Conservation (phyloP, 768 basidiomycete genomes). For the Tylopilus rubrobrunneus region DNA sequence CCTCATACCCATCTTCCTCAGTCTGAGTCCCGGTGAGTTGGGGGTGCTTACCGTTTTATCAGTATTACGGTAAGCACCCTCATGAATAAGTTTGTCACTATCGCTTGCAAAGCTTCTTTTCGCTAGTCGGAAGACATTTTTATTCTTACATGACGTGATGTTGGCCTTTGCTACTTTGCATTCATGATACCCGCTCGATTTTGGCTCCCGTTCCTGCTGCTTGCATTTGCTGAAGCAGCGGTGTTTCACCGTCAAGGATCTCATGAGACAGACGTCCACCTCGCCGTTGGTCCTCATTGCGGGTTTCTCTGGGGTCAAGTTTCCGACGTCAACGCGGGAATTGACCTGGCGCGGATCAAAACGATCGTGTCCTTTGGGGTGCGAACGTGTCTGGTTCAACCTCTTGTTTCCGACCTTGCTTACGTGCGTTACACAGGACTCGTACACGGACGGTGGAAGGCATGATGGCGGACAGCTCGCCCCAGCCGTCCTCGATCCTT, state of each 20-base stretch:
- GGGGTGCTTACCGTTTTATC: background rate
- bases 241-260: slow-evolving; percentile 9
- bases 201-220: slow-evolving; percentile 8
- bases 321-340: slow-evolving; percentile 48
- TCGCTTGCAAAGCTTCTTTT: no score
- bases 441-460: slow-evolving; percentile 47
- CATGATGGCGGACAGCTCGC: slow-evolving; percentile 43
- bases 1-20: slow-evolving; percentile 4
- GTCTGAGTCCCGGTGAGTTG: slow-evolving; percentile 11
- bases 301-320: slow-evolving; percentile 37
- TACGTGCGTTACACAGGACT: slow-evolving; percentile 32
- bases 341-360: slow-evolving; percentile 34
- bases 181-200: background rate
- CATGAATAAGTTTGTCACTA: background rate
- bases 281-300: slow-evolving; percentile 47
- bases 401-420: background rate
- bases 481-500: slow-evolving; percentile 40
- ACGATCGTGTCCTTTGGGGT: slow-evolving; percentile 55
- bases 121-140: background rate
- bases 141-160: background rate
- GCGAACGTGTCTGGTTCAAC: slow-evolving; percentile 7
- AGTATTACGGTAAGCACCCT: background rate
- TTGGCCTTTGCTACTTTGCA: background rate
- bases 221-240: slow-evolving; percentile 5
- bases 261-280: slow-evolving; percentile 29